These are phyloP conservation scores for Amanita inopinata DNA, from an alignment of 768 basidiomycete species.

Conservation along the genomic window DNA sequence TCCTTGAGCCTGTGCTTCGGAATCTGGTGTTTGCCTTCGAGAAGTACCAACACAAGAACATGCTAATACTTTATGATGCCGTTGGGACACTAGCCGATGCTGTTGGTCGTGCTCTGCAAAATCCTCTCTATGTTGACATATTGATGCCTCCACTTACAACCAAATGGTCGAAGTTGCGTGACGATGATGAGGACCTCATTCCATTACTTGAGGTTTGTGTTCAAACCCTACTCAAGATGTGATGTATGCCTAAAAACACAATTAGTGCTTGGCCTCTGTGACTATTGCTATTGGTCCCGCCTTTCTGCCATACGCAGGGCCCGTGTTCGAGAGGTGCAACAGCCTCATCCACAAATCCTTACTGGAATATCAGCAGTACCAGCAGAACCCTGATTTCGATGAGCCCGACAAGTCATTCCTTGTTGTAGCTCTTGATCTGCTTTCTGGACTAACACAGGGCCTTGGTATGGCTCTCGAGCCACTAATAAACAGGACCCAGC, in stretches of 20 bases:
- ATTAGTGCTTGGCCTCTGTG: conserved; percentile 91
- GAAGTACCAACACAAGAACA: conserved; percentile 99
- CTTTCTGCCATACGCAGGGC: conserved; percentile 81
- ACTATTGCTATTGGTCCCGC: conserved; percentile 90
- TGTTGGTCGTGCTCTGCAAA: conserved; percentile 80
- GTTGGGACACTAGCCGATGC: conserved; percentile 97
- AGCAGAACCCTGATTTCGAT: conserved; percentile 82
- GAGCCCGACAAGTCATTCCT: conserved; percentile 97
- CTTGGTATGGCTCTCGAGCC: conserved; percentile 71
- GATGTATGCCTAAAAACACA: background rate
- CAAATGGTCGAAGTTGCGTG: conserved; percentile 84
- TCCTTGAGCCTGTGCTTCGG: conserved; percentile 87
- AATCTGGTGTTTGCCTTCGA: conserved; percentile 95
- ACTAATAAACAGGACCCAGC: conserved; percentile 59
- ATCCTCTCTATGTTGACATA: conserved; percentile 83
- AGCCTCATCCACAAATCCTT: conserved; percentile 77
- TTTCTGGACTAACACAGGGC: conserved; percentile 94
- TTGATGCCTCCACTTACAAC: conserved; percentile 91
- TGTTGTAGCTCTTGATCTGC: conserved; percentile 93
- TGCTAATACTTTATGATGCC: conserved; percentile 98
- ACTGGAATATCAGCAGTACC: conserved; percentile 77
- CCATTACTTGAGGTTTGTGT: conserved; percentile 82
- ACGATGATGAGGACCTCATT: conserved; percentile 88
- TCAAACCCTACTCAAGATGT: background rate
- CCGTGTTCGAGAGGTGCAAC: conserved; percentile 88